These are phyloP conservation scores for Erodium moschatum DNA, from an alignment of 441 rosid genomes.

Conservation along the genomic window DNA sequence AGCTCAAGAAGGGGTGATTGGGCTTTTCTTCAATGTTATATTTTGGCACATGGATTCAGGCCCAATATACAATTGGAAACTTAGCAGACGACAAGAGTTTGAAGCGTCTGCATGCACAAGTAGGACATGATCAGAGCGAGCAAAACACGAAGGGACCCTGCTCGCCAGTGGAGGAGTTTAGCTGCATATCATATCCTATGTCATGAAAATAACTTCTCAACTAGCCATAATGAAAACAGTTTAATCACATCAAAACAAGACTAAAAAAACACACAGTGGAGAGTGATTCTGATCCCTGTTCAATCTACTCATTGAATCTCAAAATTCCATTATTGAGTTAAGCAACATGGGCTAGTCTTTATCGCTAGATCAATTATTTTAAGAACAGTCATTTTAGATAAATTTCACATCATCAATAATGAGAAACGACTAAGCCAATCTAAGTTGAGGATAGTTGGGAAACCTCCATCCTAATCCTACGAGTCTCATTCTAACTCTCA, in stretches of 20 bases:
- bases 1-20: neutral
- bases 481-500: neutral
- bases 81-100: neutral
- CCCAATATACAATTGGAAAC: neutral
- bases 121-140: neutral
- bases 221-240: neutral
- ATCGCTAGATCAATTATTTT: neutral
- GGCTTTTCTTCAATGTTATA: neutral
- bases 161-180: neutral
- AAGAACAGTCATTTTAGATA: neutral
- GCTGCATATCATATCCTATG: neutral
- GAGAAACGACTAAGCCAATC: neutral
- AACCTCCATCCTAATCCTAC: neutral
- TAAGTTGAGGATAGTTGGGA: neutral
- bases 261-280: neutral
- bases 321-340: neutral
- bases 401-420: constrained; percentile 7
- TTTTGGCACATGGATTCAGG: neutral
- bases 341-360: neutral
- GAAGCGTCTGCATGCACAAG: constrained; percentile 2
- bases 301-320: too few relatives aligned
- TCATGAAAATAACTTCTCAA: neutral
- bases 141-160: constrained; percentile 2
- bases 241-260: neutral
- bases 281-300: too few relatives aligned